A percentile compares a stretch with the other conserved stretches of the same genome.
phyloP scores from a whole-genome alignment of 805 yeast genomes.

The Barnettozyma pratensis region DNA sequence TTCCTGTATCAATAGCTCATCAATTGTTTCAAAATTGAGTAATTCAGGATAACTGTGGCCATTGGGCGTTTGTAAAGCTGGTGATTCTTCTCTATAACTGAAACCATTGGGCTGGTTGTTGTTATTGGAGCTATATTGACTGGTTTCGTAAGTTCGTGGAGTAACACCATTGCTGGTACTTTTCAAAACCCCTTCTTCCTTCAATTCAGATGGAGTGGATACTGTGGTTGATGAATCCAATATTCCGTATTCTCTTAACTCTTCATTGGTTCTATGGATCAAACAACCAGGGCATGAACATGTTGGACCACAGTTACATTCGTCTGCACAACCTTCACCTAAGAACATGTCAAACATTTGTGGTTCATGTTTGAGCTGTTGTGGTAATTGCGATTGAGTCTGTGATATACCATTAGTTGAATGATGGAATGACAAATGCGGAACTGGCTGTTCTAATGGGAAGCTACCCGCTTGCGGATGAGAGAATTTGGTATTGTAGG shows the following conservation, averaged over 20 bases:
- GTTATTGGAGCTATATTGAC: neutral
- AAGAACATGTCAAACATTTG: slow-evolving; percentile 17
- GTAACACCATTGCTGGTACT: neutral
- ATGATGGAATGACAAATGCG: neutral
- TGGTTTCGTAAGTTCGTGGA: neutral
- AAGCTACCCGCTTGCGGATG: no score
- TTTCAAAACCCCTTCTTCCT: neutral
- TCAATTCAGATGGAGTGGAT: slow-evolving; percentile 14
- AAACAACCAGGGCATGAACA: slow-evolving; percentile 25
- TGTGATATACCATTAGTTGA: neutral
- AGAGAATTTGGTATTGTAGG: no score
- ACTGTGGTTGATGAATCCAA: slow-evolving; percentile 15
- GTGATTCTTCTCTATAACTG: neutral
- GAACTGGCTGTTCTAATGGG: neutral
- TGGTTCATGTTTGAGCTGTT: neutral
- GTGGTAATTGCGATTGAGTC: neutral
- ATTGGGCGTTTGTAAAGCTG: neutral
- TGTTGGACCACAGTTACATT: slow-evolving; percentile 23
- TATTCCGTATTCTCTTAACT: slow-evolving; percentile 19
- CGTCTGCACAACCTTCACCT: slow-evolving; percentile 21
- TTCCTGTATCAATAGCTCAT: slow-evolving; percentile 15
- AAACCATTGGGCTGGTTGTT: neutral
- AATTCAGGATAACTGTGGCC: slow-evolving; percentile 1
- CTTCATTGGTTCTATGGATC: slow-evolving; percentile 24
- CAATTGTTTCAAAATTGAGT: slow-evolving; percentile 17